Evolutionary conservation across 1,284 basidiomycete species (phyloP).

Genomic region (Erythrobasidium hasegawianum): DNA sequence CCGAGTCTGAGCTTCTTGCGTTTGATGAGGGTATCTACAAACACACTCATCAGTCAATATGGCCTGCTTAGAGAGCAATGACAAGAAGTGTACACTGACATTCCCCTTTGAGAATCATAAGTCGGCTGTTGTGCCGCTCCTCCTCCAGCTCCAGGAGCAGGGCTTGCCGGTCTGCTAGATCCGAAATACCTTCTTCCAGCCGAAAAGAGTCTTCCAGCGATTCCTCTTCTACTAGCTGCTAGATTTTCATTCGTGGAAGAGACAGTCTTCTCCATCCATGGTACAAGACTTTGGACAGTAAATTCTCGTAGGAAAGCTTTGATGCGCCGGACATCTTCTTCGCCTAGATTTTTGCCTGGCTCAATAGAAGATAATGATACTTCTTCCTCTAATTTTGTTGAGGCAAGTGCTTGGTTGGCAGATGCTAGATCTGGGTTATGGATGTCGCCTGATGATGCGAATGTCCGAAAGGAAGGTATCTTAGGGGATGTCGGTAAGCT

Average conservation of each 20-base stretch:
- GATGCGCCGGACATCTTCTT: conserved; percentile 74
- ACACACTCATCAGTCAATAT: too few relatives aligned
- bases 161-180: conserved; percentile 47
- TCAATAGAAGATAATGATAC: neutral
- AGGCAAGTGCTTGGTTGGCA: too few relatives aligned
- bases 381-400: neutral
- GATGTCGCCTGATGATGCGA: neutral
- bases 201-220: conserved; percentile 86
- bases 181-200: conserved; percentile 56
- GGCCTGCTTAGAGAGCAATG: too few relatives aligned
- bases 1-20: conserved; percentile 53
- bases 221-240: conserved; percentile 73
- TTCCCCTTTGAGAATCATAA: conserved; percentile 44
- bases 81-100: too few relatives aligned
- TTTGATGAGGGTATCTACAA: conserved; percentile 51
- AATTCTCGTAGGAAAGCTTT: conserved; percentile 84
- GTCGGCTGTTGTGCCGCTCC: conserved; percentile 16
- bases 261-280: conserved; percentile 94
- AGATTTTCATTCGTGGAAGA: conserved; percentile 92
- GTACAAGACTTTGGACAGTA: conserved; percentile 81
- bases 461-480: neutral
- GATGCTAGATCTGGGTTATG: neutral
- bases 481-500: conserved; percentile 4
- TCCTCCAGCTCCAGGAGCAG: conserved; percentile 46
- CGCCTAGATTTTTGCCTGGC: conserved; percentile 54